These are phyloP conservation scores for Nemania sp. DNA, from an alignment of 2,329 filamentous ascomycete species.

Conservation along the genomic window DNA sequence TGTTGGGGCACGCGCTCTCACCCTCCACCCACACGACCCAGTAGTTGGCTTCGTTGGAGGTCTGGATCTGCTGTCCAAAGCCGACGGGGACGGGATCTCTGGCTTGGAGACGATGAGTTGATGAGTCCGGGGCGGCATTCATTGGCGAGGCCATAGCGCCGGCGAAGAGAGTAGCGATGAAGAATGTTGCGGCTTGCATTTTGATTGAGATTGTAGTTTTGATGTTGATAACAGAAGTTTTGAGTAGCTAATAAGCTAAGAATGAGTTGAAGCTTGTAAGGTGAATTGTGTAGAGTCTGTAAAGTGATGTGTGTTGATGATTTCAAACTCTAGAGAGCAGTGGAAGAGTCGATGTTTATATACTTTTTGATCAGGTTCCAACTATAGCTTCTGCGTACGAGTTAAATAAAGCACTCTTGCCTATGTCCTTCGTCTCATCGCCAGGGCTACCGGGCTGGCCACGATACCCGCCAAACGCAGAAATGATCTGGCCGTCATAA, in stretches of 20 bases:
- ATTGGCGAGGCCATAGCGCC: conserved; percentile 9
- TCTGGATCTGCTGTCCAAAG: conserved; percentile 28
- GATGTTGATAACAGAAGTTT: background rate
- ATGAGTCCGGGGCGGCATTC: background rate
- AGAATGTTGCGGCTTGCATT: conserved; percentile 20
- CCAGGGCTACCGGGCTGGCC: background rate
- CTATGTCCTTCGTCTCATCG: background rate
- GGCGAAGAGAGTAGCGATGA: conserved; percentile 17
- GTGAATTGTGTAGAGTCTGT: background rate
- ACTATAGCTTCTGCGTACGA: background rate
- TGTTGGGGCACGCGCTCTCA: conserved; percentile 34
- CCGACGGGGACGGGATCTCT: conserved; percentile 14
- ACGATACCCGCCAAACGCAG: too few species aligned
- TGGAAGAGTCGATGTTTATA: conserved; percentile 1
- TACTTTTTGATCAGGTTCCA: background rate
- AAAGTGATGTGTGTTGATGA: conserved; percentile 13
- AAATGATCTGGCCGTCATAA: background rate
- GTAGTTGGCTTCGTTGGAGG: conserved; percentile 34
- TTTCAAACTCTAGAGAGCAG: background rate
- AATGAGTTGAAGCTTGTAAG: background rate
- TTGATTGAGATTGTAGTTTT: conserved; percentile 5
- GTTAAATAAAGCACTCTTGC: too few species aligned
- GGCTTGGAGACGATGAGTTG: conserved; percentile 4
- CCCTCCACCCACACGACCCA: conserved; percentile 43
- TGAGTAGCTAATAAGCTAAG: background rate